Percentiles rank a stretch among this genome's conserved stretches.
Conservation (phyloP, 2,329 filamentous ascomycete genomes). For the Xylariaceae sp. region DNA sequence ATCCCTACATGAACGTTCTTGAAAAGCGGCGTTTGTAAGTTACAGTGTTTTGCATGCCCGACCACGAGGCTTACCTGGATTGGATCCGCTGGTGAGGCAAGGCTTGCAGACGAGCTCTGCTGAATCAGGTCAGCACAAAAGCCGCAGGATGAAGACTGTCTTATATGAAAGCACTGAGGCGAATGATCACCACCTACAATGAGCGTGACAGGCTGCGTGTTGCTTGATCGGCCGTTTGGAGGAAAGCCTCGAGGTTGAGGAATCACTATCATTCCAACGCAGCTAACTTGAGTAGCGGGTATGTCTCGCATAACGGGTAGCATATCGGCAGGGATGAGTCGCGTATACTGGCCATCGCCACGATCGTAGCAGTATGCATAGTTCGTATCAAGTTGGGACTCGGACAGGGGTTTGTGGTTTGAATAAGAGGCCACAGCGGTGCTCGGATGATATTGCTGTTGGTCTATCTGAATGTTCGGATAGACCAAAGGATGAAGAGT, state of each 20-base stretch:
- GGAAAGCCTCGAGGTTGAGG: constrained; percentile 37
- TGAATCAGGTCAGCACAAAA: background rate
- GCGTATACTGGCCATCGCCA: constrained; percentile 50
- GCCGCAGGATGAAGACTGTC: too few relatives aligned
- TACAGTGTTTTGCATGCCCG: constrained; percentile 12
- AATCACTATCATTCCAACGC: constrained; percentile 45
- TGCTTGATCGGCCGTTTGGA: constrained; percentile 36
- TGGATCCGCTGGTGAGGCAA: constrained; percentile 24
- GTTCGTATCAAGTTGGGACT: constrained; percentile 25
- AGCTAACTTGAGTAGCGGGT: constrained; percentile 36
- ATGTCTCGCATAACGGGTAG: constrained; percentile 45
- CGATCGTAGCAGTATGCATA: constrained; percentile 52
- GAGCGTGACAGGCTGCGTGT: constrained; percentile 33
- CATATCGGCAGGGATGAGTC: constrained; percentile 53
- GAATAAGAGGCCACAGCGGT: constrained; percentile 11
- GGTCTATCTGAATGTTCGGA: constrained; percentile 14
- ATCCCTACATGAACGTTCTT: constrained; percentile 10
- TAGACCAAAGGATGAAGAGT: constrained; percentile 10
- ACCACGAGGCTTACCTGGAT: constrained; percentile 30
- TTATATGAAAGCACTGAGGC: background rate
- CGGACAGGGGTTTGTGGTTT: constrained; percentile 13
- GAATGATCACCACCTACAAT: constrained; percentile 35
- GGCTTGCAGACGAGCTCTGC: constrained; percentile 22
- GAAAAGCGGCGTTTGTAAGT: constrained; percentile 3
- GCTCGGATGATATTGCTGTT: constrained; percentile 12